Base-by-base conservation (phyloP, 129 eudicot genomes). In the Chrysanthemum lavandulifolium region DNA sequence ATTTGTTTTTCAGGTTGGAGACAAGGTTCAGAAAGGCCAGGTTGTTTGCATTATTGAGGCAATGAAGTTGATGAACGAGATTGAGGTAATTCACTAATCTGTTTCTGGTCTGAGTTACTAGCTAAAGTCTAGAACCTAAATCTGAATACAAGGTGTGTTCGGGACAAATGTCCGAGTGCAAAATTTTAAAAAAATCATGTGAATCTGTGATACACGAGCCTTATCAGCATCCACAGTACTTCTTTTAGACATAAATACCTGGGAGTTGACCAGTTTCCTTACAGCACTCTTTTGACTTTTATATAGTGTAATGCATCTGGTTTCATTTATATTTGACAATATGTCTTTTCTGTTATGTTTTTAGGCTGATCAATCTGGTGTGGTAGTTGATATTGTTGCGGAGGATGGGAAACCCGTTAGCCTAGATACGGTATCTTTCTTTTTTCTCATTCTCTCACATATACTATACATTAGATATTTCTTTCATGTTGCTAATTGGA, bases 11-110 rank as follows among this genome's bases (percentile, higher is more conserved):
- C 61, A 90, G 96, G 93, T 90, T 3, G 96, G 96, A 81, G 96
- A 90, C 80, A 84, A 84, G 85, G 90, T 90, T 25, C 77, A 82
- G 69, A 90, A 87, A 68, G 96, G 96, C 59, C 96, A 90, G 76
- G 93, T 85, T 57, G 27, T 90, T 5, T 90, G 96, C 87, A 90
- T 90, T 60, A 77, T 90, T 55, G 96, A 90, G 79, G 96, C 96
- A 73, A 90, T 90, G 96, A 90, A 90, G 75, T 81, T 90, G 85
- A 90, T 90, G 96, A 90, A 90, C 54, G 96, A 90, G 50, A 90
- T 90, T 69, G 93, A 90, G 83, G 96, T 90, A 80, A 76, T 55
- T 45, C 65, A 51, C 67, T 19, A 25, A 19, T 10, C 56, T 43
- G 52, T 53, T 15, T 62, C 21, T 61, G 47, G 43, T 68, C 70